These are phyloP conservation scores for Physcomitrellopsis africana DNA, from an alignment of 225 moss, liverwort and hornwort genomes.

Conservation along the genomic window DNA sequence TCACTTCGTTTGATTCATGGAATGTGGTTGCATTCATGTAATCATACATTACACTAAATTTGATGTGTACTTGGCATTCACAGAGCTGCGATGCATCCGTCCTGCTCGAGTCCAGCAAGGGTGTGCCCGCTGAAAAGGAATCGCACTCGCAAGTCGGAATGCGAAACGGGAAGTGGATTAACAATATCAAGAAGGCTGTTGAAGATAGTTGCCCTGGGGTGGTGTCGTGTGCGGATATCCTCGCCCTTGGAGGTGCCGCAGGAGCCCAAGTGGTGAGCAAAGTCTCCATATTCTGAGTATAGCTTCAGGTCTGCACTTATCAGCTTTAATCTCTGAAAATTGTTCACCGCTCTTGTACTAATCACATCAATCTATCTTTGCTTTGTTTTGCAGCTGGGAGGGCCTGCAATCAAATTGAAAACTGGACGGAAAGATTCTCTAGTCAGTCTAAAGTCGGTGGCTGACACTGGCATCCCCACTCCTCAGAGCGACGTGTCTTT, in stretches of 20 bases:
- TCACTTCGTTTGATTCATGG: too few species aligned
- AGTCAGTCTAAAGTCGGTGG: slow-evolving; percentile 26
- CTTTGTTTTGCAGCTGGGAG: slow-evolving; percentile 31
- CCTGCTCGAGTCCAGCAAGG: slow-evolving; percentile 22
- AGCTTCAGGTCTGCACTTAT: not conserved
- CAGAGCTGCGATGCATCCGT: slow-evolving; percentile 50
- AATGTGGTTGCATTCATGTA: not conserved
- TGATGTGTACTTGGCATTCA: not conserved
- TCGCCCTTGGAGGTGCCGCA: slow-evolving; percentile 39
- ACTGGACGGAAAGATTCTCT: slow-evolving; percentile 31
- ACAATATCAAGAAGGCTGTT: slow-evolving; percentile 35
- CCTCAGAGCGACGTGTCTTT: slow-evolving; percentile 14
- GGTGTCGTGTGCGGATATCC: slow-evolving; percentile 51
- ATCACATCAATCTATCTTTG: too few species aligned
- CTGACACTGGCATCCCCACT: slow-evolving; percentile 26
- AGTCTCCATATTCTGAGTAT: too few species aligned
- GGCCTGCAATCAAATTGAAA: slow-evolving; percentile 35
- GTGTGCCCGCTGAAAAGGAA: slow-evolving; percentile 35
- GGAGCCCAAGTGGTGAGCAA: slow-evolving; percentile 14
- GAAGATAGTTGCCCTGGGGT: slow-evolving; percentile 34
- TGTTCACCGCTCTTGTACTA: not conserved
- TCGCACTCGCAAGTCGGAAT: slow-evolving; percentile 36
- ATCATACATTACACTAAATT: not conserved
- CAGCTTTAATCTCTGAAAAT: not conserved
- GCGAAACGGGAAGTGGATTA: slow-evolving; percentile 40